phyloP scores from a whole-genome alignment of 345 rosid genomes.

The Pelargonium nanum region DNA sequence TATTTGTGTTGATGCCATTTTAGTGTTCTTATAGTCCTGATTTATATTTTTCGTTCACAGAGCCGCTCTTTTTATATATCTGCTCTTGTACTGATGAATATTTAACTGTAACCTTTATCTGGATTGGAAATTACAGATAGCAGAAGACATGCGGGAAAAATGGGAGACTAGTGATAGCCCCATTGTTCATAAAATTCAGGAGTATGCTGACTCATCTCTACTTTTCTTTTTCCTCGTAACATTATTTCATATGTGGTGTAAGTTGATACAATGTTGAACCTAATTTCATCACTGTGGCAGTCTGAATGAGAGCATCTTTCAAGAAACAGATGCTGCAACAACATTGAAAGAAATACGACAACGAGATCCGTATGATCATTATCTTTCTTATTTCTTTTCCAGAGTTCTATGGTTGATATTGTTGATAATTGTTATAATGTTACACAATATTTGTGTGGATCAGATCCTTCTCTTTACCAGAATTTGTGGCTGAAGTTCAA shows the following conservation, averaged over 20 bases:
- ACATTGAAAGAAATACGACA: slow-evolving; percentile 73
- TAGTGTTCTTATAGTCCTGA: no score
- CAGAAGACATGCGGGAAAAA: slow-evolving; percentile 82
- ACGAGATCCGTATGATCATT: slow-evolving; percentile 73
- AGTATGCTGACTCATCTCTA: slow-evolving; percentile 33
- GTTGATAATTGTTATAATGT: slow-evolving; percentile 4
- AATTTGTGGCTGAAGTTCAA: slow-evolving; percentile 78
- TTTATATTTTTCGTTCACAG: no score
- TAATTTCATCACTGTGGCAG: slow-evolving; percentile 36
- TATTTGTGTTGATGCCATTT: no score
- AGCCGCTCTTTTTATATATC: neutral
- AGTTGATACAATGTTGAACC: slow-evolving; percentile 2
- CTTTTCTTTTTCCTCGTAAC: neutral
- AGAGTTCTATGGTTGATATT: slow-evolving; percentile 5
- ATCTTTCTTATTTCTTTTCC: slow-evolving; percentile 5
- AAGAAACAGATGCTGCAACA: slow-evolving; percentile 85
- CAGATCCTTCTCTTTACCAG: slow-evolving; percentile 87
- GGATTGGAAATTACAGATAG: slow-evolving; percentile 45
- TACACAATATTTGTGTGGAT: slow-evolving; percentile 9
- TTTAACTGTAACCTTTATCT: slow-evolving; percentile 7
- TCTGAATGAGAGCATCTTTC: slow-evolving; percentile 62
- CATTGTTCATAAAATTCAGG: slow-evolving; percentile 91
- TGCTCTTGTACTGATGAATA: neutral
- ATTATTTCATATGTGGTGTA: neutral
- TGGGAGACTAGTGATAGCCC: slow-evolving; percentile 98